A percentile compares a stretch with the other conserved stretches of the same genome.
Evolutionary conservation across 768 basidiomycete species (phyloP).

Genomic region (Termitomyces sp.): DNA sequence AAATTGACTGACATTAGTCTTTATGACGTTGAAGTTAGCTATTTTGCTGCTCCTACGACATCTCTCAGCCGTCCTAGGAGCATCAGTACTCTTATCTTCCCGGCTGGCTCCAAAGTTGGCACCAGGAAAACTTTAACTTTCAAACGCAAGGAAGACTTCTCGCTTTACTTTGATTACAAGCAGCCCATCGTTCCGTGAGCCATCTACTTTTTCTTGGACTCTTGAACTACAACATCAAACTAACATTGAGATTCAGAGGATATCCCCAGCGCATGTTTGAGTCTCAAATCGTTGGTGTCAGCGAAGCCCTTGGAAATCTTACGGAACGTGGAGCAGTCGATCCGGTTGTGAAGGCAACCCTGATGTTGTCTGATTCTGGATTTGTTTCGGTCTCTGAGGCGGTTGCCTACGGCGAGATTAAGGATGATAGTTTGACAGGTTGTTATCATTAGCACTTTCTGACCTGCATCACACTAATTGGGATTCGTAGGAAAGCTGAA

Average conservation of each 20-base stretch:
- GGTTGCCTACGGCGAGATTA: conserved; percentile 73
- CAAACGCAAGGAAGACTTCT: conserved; percentile 81
- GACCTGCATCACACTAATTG: neutral
- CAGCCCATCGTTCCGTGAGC: conserved; percentile 55
- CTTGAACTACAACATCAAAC: neutral
- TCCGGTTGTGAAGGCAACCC: conserved; percentile 81
- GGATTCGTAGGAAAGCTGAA: conserved; percentile 69
- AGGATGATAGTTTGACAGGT: conserved; percentile 76
- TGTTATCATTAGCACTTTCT: conserved; percentile 12
- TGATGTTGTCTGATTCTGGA: conserved; percentile 82
- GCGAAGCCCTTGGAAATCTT: conserved; percentile 74
- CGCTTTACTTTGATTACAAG: conserved; percentile 76
- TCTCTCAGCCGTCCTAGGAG: conserved; percentile 51
- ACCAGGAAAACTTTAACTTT: conserved; percentile 85
- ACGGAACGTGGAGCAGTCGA: conserved; percentile 78
- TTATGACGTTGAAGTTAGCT: conserved; percentile 77
- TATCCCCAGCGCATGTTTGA: conserved; percentile 73
- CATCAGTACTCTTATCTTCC: conserved; percentile 75
- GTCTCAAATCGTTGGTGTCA: conserved; percentile 66
- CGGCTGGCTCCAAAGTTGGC: conserved; percentile 68
- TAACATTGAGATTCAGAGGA: conserved; percentile 37
- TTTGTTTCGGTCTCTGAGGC: conserved; percentile 80
- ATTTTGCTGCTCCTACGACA: conserved; percentile 56
- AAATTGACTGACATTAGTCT: conserved; percentile 69
- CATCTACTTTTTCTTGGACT: neutral